Evolutionary conservation across 352 stramenopile species (phyloP), one percentile per base, ranked within the genome.

Genomic region (Pythium dissotocum): DNA sequence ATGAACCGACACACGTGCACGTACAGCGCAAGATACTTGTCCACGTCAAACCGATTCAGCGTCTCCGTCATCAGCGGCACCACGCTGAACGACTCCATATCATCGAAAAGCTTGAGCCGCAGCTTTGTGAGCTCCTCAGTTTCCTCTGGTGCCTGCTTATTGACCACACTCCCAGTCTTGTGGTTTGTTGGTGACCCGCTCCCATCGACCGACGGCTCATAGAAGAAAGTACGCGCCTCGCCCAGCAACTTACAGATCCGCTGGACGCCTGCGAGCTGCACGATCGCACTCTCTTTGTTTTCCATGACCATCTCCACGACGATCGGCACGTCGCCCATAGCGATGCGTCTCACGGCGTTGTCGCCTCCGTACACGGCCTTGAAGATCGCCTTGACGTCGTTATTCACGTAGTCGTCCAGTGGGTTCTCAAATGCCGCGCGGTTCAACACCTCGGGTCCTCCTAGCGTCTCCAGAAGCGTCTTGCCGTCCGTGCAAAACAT

Each of bases 371-470:
- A 93, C 24, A 91, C 77, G 14, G 77, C 73, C 3, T 75, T 74
- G 67, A 93, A 91, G 51, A 93, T 88, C 53, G 82, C 82, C 61
- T 90, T 87, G 59, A 93, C 83, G 36, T 93, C 82, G 38, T 85
- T 85, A 65, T 85, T 77, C 13, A 93, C 77, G 52, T 90, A 91
- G 53, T 88, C 78, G 53, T 93, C 85, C 18, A 93, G 79, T 24
- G 78, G 71, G 51, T 89, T 86, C 21, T 82, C 80, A 4, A 78
- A 32, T n/a, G 77, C 81, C n/a, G 76, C 79, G 6, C 70, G 69
- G 56, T 91, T 88, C 14, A 93, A 69, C 9, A 87, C 38, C 46
- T 74, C 74, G 4, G 78, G 82, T 4, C 79, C 81, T 10, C 61
- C 58, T 0, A 59, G 56, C 24, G 81, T 64, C 24, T 89, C 79